Base-by-base conservation (phyloP, 192 early-diverging fungal species). In the Obelidium mucronatum region DNA sequence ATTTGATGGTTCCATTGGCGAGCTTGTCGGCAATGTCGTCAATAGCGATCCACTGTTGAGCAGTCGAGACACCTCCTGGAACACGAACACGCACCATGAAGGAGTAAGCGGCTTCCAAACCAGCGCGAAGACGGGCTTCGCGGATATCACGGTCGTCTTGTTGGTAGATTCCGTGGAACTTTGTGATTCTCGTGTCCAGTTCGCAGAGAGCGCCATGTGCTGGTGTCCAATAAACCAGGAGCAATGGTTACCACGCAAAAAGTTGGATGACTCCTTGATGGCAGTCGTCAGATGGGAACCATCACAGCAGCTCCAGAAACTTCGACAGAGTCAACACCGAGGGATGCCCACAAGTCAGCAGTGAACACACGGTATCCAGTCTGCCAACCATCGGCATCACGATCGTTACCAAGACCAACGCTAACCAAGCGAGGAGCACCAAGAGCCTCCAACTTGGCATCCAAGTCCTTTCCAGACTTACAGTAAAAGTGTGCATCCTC, bases 81-180 rank as follows among this genome's bases (percentile, higher is more conserved):
- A 97, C 89, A 74, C 96, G 93, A 42, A 95, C 93, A 81, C 96
- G 94, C 75, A 98, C 92, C 96, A 98, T 98, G 86, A 98, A 98
- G 36, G 91, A 93, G 81, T 84, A 98, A 15, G 96, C 96, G 80
- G 92, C 92, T 87, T 98, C 96, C 19, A 94, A 79, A 69, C 95
- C 94, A 74, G 92, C 91, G 74, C 91, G 87, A 78, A 91, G 85
- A 36, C 95, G 90, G 70, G 91, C 91, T 28, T 93, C 93, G 54
- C 96, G 91, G 62, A 97, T 79, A 84, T 98, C 96, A 77, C 96
- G 93, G 83, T 98, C 96, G 80, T 98, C 96, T 80, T 98, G 96
- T 84, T 92, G 90, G 87, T 98, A 98, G 42, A 92, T 95, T 76
- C 96, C 96, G 84, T 98, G 96, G 90, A 97, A 97, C 85, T 98